phyloP scores from a whole-genome alignment of 495 filamentous ascomycete species.

The Cercophora scortea region DNA sequence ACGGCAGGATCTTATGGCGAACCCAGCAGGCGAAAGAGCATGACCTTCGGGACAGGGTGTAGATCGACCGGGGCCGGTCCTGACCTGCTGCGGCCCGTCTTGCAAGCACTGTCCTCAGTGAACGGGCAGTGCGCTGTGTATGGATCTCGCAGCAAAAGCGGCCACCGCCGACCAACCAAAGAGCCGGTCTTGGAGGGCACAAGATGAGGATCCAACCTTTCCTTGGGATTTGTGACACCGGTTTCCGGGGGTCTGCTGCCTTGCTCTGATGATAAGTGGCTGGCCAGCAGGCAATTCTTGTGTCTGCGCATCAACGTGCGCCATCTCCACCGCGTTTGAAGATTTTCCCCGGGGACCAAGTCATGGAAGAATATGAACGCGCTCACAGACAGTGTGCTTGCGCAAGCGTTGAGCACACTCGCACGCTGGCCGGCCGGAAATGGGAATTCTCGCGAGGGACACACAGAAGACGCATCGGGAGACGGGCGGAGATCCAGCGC shows the following conservation, averaged over 20 bases:
- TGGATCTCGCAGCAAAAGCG: constrained; percentile 6
- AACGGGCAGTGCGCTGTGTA: constrained; percentile 5
- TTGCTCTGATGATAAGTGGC: neutral
- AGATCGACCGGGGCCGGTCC: neutral
- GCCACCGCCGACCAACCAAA: constrained; percentile 3
- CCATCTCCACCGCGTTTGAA: neutral
- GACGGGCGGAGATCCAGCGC: too few species aligned
- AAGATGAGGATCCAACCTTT: neutral
- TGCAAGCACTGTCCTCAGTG: constrained; percentile 1
- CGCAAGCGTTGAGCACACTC: too few species aligned
- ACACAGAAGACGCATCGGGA: too few species aligned
- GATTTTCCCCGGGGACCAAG: too few species aligned
- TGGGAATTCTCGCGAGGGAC: too few species aligned
- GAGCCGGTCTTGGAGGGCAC: constrained; percentile 4
- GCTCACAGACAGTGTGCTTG: too few species aligned
- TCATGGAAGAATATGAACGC: too few species aligned
- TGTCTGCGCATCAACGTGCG: neutral
- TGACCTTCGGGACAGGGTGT: neutral
- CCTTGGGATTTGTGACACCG: constrained; percentile 4
- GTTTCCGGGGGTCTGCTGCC: neutral
- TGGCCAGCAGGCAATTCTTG: neutral
- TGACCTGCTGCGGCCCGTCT: constrained; percentile 4
- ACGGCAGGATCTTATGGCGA: neutral
- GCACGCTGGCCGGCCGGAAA: too few species aligned
- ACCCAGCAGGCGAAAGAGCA: neutral